phyloP scores from a whole-genome alignment of 805 yeast genomes.

The Dipodascus geniculatus region DNA sequence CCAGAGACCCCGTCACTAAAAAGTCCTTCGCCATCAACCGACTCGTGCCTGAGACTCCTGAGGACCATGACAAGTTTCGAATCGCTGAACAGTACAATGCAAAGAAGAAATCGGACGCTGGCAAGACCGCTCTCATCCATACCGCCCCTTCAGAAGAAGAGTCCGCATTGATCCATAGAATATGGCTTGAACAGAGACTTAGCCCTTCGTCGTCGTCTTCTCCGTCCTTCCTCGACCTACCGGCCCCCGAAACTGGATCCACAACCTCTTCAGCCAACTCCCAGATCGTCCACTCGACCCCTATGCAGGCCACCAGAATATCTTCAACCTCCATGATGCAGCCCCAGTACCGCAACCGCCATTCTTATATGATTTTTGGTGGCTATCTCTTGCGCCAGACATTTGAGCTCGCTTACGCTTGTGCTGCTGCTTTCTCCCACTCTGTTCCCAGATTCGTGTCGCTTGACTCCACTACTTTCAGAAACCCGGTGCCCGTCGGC shows the following conservation, averaged over 20 bases:
- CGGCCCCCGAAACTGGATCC: constrained; percentile 13
- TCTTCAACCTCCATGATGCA: constrained; percentile 83
- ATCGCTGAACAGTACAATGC: constrained; percentile 86
- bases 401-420: constrained; percentile 86
- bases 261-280: constrained; percentile 8
- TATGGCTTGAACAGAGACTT: constrained; percentile 42
- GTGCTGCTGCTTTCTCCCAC: constrained; percentile 79
- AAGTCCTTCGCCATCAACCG: constrained; percentile 78
- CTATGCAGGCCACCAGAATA: constrained; percentile 59
- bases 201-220: constrained; percentile 13
- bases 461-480: constrained; percentile 81
- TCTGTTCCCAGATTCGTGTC: constrained; percentile 84
- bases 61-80: constrained; percentile 73
- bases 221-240: constrained; percentile 11
- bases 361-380: constrained; percentile 89
- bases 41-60: constrained; percentile 60
- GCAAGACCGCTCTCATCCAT: constrained; percentile 43
- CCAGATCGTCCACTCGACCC: constrained; percentile 33
- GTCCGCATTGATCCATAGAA: constrained; percentile 58
- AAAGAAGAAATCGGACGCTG: constrained; percentile 69
- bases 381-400: constrained; percentile 88
- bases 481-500: constrained; percentile 94
- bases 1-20: constrained; percentile 88
- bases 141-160: constrained; percentile 68
- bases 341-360: constrained; percentile 92